Evolutionary conservation across 1,284 basidiomycete species (phyloP).

Genomic region (Microbotryum silenes-acaulis): DNA sequence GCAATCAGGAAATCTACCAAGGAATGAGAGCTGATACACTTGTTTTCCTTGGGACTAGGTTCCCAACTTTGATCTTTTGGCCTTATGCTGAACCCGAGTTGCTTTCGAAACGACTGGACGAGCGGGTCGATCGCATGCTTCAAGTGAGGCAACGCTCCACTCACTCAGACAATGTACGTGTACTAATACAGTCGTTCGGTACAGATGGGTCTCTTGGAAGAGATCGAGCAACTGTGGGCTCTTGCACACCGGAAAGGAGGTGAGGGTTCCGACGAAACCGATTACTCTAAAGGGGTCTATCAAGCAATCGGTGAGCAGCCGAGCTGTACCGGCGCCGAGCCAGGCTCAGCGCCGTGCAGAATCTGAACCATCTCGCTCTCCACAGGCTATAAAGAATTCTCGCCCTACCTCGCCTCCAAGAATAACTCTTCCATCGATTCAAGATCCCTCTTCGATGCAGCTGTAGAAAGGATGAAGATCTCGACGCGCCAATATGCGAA

Average conservation of each 20-base stretch:
- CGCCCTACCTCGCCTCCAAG: constrained; percentile 50
- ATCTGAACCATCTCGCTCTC: too few relatives aligned
- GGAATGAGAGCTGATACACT: constrained; percentile 19
- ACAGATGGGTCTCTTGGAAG: constrained; percentile 73
- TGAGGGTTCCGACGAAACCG: constrained; percentile 35
- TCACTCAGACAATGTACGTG: too few relatives aligned
- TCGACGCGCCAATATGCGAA: constrained; percentile 89
- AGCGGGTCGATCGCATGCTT: constrained; percentile 82
- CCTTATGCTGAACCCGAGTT: constrained; percentile 65
- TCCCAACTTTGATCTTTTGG: constrained; percentile 83
- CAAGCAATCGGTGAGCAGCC: constrained; percentile 76
- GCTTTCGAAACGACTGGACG: constrained; percentile 63
- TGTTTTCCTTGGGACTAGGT: constrained; percentile 47
- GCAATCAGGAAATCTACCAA: constrained; percentile 34
- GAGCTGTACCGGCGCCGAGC: not conserved
- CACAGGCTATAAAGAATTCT: constrained; percentile 84
- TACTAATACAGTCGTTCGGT: not conserved
- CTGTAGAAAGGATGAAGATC: constrained; percentile 71
- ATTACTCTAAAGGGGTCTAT: constrained; percentile 78
- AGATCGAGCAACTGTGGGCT: constrained; percentile 54
- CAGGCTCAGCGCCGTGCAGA: not conserved
- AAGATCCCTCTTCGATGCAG: constrained; percentile 48
- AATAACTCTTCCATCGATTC: constrained; percentile 40
- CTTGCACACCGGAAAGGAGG: constrained; percentile 35
- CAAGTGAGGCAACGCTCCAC: constrained; percentile 46